These are phyloP conservation scores for Azolla pinnata DNA, from an alignment of 75 land plant species.

Conservation along the genomic window DNA sequence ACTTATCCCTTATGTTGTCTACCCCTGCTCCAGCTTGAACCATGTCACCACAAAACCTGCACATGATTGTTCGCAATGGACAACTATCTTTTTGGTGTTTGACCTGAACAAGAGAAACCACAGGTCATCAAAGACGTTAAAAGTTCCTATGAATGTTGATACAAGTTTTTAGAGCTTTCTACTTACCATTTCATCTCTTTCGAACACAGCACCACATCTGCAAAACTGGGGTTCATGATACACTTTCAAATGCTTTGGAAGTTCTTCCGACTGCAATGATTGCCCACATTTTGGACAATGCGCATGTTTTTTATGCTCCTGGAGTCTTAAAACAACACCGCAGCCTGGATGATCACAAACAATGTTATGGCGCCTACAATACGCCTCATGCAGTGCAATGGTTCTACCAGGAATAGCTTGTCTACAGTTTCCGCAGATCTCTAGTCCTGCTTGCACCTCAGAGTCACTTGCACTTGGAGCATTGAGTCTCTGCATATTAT, in stretches of 20 bases:
- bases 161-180: background rate
- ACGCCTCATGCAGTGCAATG: slow-evolving; percentile 77
- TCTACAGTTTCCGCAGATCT: slow-evolving; percentile 65
- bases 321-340: slow-evolving; percentile 65
- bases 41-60: slow-evolving; percentile 93
- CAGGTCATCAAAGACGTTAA: slow-evolving; percentile 6
- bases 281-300: slow-evolving; percentile 75
- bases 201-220: slow-evolving; percentile 66
- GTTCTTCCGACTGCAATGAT: slow-evolving; percentile 54
- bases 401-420: slow-evolving; percentile 58
- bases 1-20: slow-evolving; percentile 48
- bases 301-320: slow-evolving; percentile 60
- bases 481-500: slow-evolving; percentile 33
- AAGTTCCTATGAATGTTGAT: background rate
- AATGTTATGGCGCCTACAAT: slow-evolving; percentile 72
- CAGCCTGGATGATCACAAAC: slow-evolving; percentile 64
- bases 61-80: slow-evolving; percentile 60
- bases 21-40: slow-evolving; percentile 73
- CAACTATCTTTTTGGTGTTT: slow-evolving; percentile 66
- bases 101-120: slow-evolving; percentile 41
- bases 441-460: slow-evolving; percentile 38
- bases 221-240: slow-evolving; percentile 82
- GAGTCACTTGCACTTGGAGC: slow-evolving; percentile 19
- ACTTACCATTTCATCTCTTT: slow-evolving; percentile 84
- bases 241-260: slow-evolving; percentile 82